Conservation (phyloP, 352 stramenopile species). For the Bremia lactucae region DNA sequence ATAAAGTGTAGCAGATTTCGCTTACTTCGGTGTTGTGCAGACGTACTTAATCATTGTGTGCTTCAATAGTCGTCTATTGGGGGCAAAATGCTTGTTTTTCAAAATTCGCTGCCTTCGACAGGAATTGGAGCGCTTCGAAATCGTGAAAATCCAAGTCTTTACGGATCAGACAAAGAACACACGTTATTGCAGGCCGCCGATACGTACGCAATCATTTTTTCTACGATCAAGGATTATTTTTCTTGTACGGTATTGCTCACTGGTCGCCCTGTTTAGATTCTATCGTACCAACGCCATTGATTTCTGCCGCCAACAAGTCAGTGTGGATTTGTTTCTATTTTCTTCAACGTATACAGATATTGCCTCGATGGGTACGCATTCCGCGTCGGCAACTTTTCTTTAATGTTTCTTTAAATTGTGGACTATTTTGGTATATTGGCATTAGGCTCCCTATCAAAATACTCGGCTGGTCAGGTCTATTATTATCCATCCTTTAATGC, state of each 20-base stretch:
- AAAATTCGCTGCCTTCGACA: constrained; percentile 69
- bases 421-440: too few relatives aligned
- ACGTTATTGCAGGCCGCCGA: constrained; percentile 84
- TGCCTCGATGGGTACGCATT: constrained; percentile 79
- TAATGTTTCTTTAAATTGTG: too few relatives aligned
- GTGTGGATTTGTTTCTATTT: constrained; percentile 98
- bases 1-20: not conserved
- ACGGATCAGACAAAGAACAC: constrained; percentile 85
- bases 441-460: constrained; percentile 88
- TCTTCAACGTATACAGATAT: constrained; percentile 94
- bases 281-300: constrained; percentile 91
- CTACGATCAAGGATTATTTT: not conserved
- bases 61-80: constrained; percentile 58
- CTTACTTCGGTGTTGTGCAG: not conserved
- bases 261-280: constrained; percentile 38
- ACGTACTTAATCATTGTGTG: constrained; percentile 2
- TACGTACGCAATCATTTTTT: constrained; percentile 45
- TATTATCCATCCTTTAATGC: constrained; percentile 94
- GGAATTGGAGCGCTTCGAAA: constrained; percentile 74
- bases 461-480: constrained; percentile 93
- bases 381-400: too few relatives aligned
- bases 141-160: constrained; percentile 68
- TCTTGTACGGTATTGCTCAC: not conserved
- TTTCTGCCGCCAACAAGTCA: constrained; percentile 97
- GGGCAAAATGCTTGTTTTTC: constrained; percentile 85